Conservation (phyloP, 2,329 filamentous ascomycete genomes). For the Claviceps capensis region DNA sequence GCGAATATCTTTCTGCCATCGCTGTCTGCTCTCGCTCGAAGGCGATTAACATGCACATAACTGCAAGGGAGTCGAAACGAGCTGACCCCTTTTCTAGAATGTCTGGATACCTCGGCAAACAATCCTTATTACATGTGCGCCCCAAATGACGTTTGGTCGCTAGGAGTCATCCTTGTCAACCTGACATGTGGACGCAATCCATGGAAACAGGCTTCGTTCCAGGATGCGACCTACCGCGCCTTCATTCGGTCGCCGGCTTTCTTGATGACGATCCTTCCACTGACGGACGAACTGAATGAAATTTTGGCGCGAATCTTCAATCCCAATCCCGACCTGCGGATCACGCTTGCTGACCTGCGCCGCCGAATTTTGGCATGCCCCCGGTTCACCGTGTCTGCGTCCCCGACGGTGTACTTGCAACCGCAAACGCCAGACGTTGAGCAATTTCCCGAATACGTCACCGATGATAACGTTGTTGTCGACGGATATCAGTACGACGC, state of each 20-base stretch:
- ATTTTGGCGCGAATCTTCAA: constrained; percentile 84
- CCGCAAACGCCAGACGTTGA: constrained; percentile 28
- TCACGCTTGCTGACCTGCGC: constrained; percentile 68
- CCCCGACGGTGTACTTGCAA: constrained; percentile 16
- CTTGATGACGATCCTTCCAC: constrained; percentile 78
- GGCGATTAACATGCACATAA: no score
- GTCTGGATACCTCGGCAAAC: constrained; percentile 62
- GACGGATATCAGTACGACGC: constrained; percentile 31
- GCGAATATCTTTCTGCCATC: no score
- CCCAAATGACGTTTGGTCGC: constrained; percentile 93
- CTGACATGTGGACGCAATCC: constrained; percentile 95
- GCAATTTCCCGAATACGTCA: constrained; percentile 31
- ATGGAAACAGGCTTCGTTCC: constrained; percentile 89
- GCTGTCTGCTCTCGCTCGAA: no score
- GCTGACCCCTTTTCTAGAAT: constrained; percentile 47
- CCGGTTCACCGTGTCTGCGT: constrained; percentile 48
- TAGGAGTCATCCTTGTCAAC: constrained; percentile 97
- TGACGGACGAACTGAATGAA: constrained; percentile 78
- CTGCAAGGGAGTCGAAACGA: no score
- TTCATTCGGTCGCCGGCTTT: constrained; percentile 78
- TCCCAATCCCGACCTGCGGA: constrained; percentile 67
- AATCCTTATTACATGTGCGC: constrained; percentile 76
- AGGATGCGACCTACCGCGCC: constrained; percentile 90
- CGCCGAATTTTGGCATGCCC: constrained; percentile 64
- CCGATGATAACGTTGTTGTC: constrained; percentile 30